A percentile compares a stretch with the other conserved stretches of the same genome.
Conservation (phyloP, 2,329 filamentous ascomycete species). For the Colletotrichum lentis region DNA sequence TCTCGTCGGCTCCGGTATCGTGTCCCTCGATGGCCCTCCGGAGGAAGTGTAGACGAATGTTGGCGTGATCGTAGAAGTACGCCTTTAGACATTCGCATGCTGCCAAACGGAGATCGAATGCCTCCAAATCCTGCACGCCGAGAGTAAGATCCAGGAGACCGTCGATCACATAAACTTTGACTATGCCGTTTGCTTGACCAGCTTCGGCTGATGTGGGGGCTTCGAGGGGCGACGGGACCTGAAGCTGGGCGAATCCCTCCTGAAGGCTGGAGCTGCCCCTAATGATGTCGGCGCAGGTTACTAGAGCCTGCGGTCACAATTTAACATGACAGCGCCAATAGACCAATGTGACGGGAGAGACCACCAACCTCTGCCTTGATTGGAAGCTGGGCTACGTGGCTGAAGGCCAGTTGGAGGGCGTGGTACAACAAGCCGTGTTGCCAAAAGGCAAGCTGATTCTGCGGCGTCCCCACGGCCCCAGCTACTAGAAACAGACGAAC, state of each 20-base stretch:
- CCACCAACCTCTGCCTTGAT: constrained; percentile 79
- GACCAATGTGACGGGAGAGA: constrained; percentile 29
- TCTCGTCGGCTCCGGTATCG: constrained; percentile 77
- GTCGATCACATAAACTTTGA: constrained; percentile 88
- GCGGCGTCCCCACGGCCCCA: constrained; percentile 80
- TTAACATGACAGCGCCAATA: constrained; percentile 18
- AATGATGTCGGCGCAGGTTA: constrained; percentile 88
- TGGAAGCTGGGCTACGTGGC: constrained; percentile 72
- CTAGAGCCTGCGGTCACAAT: constrained; percentile 67
- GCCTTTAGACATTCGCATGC: constrained; percentile 92
- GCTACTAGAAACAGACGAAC: constrained; percentile 84
- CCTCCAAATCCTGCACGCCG: constrained; percentile 68
- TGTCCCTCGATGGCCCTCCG: constrained; percentile 90
- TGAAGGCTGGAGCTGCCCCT: constrained; percentile 81
- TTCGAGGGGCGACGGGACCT: constrained; percentile 71
- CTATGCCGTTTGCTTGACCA: constrained; percentile 58
- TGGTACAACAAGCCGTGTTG: constrained; percentile 81
- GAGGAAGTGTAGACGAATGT: constrained; percentile 86
- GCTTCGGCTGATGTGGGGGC: constrained; percentile 51
- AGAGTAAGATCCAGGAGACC: constrained; percentile 86
- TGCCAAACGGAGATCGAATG: constrained; percentile 83
- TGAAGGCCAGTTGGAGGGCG: constrained; percentile 84
- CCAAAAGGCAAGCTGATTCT: constrained; percentile 88
- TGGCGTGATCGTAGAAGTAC: constrained; percentile 83
- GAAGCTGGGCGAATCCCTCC: constrained; percentile 87